phyloP scores from a whole-genome alignment of 1,284 basidiomycete species.

The Tilletia horrida region DNA sequence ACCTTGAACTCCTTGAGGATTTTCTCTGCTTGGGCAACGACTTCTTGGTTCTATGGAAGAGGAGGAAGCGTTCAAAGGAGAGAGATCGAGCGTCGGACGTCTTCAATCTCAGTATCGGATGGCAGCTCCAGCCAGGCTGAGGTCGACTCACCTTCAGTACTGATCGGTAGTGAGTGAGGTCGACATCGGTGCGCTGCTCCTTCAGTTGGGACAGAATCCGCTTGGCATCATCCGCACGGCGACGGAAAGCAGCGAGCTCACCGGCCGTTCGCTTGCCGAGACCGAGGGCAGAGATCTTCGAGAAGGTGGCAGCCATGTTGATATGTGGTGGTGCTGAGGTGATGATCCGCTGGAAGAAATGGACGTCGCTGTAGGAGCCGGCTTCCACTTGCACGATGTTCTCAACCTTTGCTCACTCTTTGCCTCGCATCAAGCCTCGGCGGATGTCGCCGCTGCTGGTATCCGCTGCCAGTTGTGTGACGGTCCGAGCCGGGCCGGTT shows the following conservation, averaged over 20 bases:
- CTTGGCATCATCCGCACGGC: slow-evolving; percentile 84
- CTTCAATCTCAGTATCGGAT: not conserved
- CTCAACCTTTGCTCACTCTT: no score
- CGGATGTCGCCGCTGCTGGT: no score
- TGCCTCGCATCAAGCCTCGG: no score
- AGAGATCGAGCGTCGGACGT: not conserved
- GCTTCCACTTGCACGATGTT: no score
- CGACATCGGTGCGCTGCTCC: slow-evolving; percentile 72
- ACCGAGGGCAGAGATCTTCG: slow-evolving; percentile 50
- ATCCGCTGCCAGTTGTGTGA: no score
- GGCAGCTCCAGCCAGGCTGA: not conserved
- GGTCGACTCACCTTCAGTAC: slow-evolving; percentile 60
- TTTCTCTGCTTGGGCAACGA: slow-evolving; percentile 91
- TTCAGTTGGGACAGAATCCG: slow-evolving; percentile 70
- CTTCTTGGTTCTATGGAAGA: slow-evolving; percentile 73
- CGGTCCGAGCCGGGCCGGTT: no score
- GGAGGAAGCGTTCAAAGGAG: not conserved
- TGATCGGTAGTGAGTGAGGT: slow-evolving; percentile 85
- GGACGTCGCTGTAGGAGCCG: no score
- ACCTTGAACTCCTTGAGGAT: slow-evolving; percentile 63
- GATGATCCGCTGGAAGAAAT: no score
- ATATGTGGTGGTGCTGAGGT: not conserved
- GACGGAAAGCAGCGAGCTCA: slow-evolving; percentile 89
- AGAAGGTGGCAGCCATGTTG: slow-evolving; percentile 27
- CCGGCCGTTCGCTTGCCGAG: slow-evolving; percentile 54